phyloP scores from a whole-genome alignment of 2,329 filamentous ascomycete species.

The Neobulgaria alba region DNA sequence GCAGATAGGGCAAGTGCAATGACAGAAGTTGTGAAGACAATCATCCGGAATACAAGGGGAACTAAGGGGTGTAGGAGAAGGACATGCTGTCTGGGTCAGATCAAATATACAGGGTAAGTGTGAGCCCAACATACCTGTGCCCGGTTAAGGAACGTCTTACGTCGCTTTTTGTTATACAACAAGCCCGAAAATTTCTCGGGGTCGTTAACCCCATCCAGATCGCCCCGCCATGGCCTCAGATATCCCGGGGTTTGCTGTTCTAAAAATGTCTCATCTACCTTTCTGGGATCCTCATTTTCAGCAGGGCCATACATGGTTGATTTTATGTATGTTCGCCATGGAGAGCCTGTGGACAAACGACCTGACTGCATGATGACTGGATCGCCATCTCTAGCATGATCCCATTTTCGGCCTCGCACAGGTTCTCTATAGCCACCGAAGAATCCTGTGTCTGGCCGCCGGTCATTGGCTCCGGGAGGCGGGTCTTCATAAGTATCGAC shows the following conservation, averaged over 20 bases:
- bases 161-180: conserved; percentile 23
- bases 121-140: conserved; percentile 24
- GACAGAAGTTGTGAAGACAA: conserved; percentile 74
- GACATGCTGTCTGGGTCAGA: conserved; percentile 10
- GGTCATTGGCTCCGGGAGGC: conserved; percentile 12
- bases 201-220: conserved; percentile 21
- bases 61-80: conserved; percentile 52
- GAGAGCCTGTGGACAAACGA: conserved; percentile 8
- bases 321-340: conserved; percentile 26
- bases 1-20: conserved; percentile 71
- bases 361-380: conserved; percentile 27
- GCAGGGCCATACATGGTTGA: conserved; percentile 26
- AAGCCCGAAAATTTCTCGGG: conserved; percentile 22
- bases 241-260: conserved; percentile 27
- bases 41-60: conserved; percentile 73
- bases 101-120: background rate
- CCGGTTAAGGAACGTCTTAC: conserved; percentile 19
- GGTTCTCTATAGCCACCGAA: conserved; percentile 27
- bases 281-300: conserved; percentile 20
- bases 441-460: conserved; percentile 24
- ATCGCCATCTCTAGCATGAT: conserved; percentile 27
- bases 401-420: conserved; percentile 29
- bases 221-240: conserved; percentile 28
- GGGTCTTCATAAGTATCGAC: conserved; percentile 21
- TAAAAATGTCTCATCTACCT: conserved; percentile 18